phyloP scores from a whole-genome alignment of 306 rosid genomes.

The Pachyrhizus erosus region DNA sequence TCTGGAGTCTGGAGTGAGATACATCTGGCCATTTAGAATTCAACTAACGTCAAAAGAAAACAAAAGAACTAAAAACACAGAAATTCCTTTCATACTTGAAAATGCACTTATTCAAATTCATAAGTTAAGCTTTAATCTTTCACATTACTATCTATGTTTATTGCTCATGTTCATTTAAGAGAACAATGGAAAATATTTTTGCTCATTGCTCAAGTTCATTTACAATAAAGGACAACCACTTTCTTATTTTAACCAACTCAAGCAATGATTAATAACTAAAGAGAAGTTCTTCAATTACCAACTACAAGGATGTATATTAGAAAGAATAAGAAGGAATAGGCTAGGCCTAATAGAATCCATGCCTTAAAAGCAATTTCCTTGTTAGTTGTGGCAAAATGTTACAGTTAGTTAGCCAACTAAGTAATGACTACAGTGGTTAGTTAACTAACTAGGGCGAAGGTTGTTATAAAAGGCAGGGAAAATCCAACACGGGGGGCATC shows the following conservation, averaged over 20 bases:
- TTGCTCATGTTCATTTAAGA: constrained; percentile 10
- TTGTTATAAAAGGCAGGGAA: background rate
- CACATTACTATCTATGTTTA: constrained; percentile 3
- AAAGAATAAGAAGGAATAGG: background rate
- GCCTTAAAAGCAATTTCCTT: background rate
- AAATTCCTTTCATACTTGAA: constrained; percentile 20
- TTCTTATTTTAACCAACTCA: constrained; percentile 31
- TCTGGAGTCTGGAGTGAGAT: background rate
- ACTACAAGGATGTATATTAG: background rate
- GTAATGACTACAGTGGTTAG: background rate
- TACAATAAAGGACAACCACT: background rate
- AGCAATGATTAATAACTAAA: constrained; percentile 2
- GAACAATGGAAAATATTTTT: background rate
- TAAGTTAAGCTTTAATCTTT: constrained; percentile 18
- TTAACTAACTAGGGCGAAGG: background rate
- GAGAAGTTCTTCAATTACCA: constrained; percentile 6
- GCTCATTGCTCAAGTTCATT: constrained; percentile 3
- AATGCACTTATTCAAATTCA: constrained; percentile 10
- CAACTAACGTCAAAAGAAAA: constrained; percentile 27
- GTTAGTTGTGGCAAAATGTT: background rate
- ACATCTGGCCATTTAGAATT: constrained; percentile 18
- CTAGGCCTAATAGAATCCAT: background rate
- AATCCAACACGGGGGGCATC: background rate
- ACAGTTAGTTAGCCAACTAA: background rate
- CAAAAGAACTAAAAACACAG: background rate